A percentile compares a stretch with the other conserved stretches of the same genome.
Evolutionary conservation across 164 flowering plant genomes (phyloP).

Genomic region (Houttuynia cordata): DNA sequence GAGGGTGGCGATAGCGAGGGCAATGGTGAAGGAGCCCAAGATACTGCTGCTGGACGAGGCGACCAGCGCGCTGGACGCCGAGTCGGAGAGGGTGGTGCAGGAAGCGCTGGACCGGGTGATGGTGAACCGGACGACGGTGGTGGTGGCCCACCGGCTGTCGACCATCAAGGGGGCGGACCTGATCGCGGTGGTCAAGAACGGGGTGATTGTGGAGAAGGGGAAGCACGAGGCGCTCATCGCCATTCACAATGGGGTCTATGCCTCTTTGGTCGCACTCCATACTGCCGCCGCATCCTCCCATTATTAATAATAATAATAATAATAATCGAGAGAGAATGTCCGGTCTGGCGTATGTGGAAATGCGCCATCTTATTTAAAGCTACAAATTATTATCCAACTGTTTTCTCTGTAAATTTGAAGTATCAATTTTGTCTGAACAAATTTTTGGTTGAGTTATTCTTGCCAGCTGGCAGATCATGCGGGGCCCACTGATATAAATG

Average conservation of each 20-base stretch:
- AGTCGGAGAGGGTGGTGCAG: conserved; percentile 18
- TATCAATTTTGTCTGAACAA: no score
- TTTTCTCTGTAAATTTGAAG: no score
- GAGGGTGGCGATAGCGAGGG: conserved; percentile 18
- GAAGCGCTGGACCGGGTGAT: conserved; percentile 16
- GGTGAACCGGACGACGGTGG: conserved; percentile 13
- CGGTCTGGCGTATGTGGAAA: no score
- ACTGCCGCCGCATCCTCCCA: neutral
- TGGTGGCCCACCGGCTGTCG: conserved; percentile 16
- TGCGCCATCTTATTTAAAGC: no score
- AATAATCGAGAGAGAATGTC: no score
- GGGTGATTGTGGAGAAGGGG: conserved; percentile 14
- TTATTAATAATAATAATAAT: no score
- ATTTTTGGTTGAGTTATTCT: no score
- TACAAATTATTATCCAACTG: no score
- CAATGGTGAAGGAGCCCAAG: conserved; percentile 14
- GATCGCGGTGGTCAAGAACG: conserved; percentile 15
- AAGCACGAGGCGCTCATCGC: conserved; percentile 7
- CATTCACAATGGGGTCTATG: conserved; percentile 12
- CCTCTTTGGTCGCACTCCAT: conserved; percentile 16
- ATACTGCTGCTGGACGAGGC: conserved; percentile 17
- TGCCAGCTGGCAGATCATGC: no score
- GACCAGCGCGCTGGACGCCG: conserved; percentile 19
- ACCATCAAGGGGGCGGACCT: conserved; percentile 12
- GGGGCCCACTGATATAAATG: no score